These are phyloP conservation scores for Fennellomyces sp. DNA, from an alignment of 371 early-diverging fungal genomes.

Conservation along the genomic window DNA sequence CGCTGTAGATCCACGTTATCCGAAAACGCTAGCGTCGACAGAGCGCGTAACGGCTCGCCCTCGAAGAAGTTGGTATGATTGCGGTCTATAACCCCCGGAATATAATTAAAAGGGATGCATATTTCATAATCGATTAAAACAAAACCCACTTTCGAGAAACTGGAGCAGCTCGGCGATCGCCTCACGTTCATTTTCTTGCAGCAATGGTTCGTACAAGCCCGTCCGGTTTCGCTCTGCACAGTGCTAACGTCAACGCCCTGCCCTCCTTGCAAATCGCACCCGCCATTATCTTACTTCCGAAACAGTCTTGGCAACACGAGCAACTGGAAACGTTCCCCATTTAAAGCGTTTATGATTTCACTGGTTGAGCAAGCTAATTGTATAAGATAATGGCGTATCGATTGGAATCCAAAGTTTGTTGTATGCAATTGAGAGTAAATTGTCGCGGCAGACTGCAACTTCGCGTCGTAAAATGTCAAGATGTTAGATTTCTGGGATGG, in stretches of 20 bases:
- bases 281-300: conserved; percentile 58
- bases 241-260: too few species aligned
- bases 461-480: too few species aligned
- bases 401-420: too few species aligned
- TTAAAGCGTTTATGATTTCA: not conserved
- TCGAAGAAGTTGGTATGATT: conserved; percentile 85
- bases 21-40: conserved; percentile 84
- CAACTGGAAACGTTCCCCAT: conserved; percentile 26
- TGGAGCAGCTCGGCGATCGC: conserved; percentile 84
- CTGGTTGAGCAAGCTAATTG: not conserved
- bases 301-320: conserved; percentile 47
- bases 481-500: too few species aligned
- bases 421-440: too few species aligned
- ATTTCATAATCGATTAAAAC: not conserved
- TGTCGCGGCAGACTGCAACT: too few species aligned
- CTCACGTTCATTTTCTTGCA: conserved; percentile 85
- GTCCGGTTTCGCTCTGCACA: conserved; percentile 42
- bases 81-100: conserved; percentile 53
- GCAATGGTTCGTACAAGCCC: conserved; percentile 79
- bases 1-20: conserved; percentile 86
- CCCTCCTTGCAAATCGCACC: too few species aligned
- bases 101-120: conserved; percentile 2
- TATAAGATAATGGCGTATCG: too few species aligned
- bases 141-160: conserved; percentile 78
- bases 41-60: conserved; percentile 82